These are phyloP conservation scores for Helenozyma rhizophorensis DNA, from an alignment of 805 yeast genomes.

Conservation along the genomic window DNA sequence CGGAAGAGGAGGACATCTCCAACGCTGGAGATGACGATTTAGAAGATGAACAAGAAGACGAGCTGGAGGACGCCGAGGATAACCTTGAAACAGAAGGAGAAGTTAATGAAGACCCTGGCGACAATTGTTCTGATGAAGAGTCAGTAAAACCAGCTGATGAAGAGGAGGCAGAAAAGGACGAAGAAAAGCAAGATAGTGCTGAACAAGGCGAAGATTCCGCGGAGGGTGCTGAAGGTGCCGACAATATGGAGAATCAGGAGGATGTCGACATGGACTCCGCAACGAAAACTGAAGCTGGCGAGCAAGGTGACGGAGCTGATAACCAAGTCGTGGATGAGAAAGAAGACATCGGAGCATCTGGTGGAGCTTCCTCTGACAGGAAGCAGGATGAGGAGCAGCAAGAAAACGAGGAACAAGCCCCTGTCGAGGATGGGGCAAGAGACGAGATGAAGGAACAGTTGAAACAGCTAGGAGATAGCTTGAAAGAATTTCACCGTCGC, in stretches of 20 bases:
- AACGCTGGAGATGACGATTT: conserved; percentile 12
- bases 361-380: conserved; percentile 39
- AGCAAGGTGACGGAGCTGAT: conserved; percentile 61
- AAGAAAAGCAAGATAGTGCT: conserved; percentile 29
- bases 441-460: conserved; percentile 71
- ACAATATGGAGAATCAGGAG: conserved; percentile 37
- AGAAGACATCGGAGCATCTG: conserved; percentile 66
- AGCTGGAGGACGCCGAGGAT: conserved; percentile 18
- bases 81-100: conserved; percentile 14
- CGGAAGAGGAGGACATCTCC: conserved; percentile 26
- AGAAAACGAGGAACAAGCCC: conserved; percentile 35
- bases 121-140: conserved; percentile 27
- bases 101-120: conserved; percentile 26
- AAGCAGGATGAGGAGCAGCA: conserved; percentile 40
- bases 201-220: conserved; percentile 26
- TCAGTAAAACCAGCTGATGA: conserved; percentile 26
- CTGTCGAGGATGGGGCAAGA: conserved; percentile 48
- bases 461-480: conserved; percentile 85
- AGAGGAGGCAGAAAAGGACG: conserved; percentile 40
- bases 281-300: conserved; percentile 55
- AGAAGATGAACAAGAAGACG: conserved; percentile 15
- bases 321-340: conserved; percentile 52
- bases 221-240: conserved; percentile 55
- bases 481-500: conserved; percentile 88
- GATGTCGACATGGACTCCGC: conserved; percentile 55